Evolutionary conservation across 768 basidiomycete genomes (phyloP).

Genomic region (Tylopilus sp.): DNA sequence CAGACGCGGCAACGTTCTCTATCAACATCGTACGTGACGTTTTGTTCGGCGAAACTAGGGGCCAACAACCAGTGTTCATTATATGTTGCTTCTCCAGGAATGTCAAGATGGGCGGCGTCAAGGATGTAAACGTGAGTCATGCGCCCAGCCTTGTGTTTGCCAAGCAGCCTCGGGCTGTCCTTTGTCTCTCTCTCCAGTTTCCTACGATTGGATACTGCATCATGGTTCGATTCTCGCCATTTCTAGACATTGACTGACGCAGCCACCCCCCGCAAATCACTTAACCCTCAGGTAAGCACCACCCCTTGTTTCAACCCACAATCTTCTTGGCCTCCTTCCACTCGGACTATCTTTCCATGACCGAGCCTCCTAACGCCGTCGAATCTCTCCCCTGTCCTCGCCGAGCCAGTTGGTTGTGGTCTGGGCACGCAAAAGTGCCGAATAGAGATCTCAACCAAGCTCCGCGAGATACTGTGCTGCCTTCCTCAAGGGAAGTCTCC

Average conservation of each 20-base stretch:
- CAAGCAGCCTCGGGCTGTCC: conserved; percentile 14
- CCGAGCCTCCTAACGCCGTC: conserved; percentile 12
- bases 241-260: conserved; percentile 31
- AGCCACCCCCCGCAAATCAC: conserved; percentile 28
- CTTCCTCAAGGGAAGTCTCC: conserved; percentile 16
- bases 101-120: conserved; percentile 23
- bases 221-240: conserved; percentile 15
- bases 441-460: conserved; percentile 14
- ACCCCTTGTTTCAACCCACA: conserved; percentile 12
- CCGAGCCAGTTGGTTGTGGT: conserved; percentile 30
- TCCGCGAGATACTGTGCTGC: conserved; percentile 15
- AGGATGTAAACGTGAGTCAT: conserved; percentile 31
- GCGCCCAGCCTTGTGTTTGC: conserved; percentile 17
- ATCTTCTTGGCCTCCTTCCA: conserved; percentile 8
- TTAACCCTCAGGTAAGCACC: conserved; percentile 31
- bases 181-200: background rate
- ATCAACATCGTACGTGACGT: conserved; percentile 10
- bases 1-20: background rate
- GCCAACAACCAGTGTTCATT: background rate
- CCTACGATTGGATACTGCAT: conserved; percentile 10
- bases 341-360: conserved; percentile 16
- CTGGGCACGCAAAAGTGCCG: conserved; percentile 20
- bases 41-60: background rate
- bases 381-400: conserved; percentile 13
- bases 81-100: background rate